phyloP scores from a whole-genome alignment of 2,329 filamentous ascomycete species.

The Microascus cirrosus region DNA sequence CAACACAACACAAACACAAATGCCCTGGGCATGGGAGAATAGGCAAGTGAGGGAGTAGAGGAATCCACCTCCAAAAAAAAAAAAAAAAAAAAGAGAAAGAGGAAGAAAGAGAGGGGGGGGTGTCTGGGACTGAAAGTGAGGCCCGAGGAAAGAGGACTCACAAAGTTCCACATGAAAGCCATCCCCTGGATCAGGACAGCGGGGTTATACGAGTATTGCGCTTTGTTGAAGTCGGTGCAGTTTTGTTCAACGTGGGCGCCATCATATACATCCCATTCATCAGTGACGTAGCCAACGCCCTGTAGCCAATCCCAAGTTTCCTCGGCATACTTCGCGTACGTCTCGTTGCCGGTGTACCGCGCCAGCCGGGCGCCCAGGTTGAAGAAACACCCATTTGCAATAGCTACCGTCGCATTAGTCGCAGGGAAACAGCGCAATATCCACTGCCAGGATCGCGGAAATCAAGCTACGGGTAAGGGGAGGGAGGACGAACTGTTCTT shows the following conservation, averaged over 20 bases:
- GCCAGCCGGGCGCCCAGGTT: conserved; percentile 59
- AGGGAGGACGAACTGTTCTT: conserved; percentile 43
- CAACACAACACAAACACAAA: no score
- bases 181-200: conserved; percentile 41
- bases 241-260: conserved; percentile 37
- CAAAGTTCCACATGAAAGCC: conserved; percentile 46
- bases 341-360: conserved; percentile 55
- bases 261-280: conserved; percentile 48
- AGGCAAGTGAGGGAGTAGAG: background rate
- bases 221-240: conserved; percentile 39
- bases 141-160: conserved; percentile 11
- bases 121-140: no score
- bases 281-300: conserved; percentile 38
- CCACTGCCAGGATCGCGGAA: background rate
- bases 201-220: conserved; percentile 45
- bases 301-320: conserved; percentile 46
- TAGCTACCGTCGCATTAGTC: conserved; percentile 21
- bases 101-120: no score
- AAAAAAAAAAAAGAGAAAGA: background rate
- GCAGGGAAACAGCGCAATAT: background rate
- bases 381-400: conserved; percentile 54
- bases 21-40: conserved; percentile 16
- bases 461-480: background rate
- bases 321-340: conserved; percentile 49
- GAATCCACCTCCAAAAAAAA: background rate